Evolutionary conservation across 2,329 filamentous ascomycete species (phyloP), one percentile per base, ranked within the genome.

Genomic region (Chaetomiaceae sp.): DNA sequence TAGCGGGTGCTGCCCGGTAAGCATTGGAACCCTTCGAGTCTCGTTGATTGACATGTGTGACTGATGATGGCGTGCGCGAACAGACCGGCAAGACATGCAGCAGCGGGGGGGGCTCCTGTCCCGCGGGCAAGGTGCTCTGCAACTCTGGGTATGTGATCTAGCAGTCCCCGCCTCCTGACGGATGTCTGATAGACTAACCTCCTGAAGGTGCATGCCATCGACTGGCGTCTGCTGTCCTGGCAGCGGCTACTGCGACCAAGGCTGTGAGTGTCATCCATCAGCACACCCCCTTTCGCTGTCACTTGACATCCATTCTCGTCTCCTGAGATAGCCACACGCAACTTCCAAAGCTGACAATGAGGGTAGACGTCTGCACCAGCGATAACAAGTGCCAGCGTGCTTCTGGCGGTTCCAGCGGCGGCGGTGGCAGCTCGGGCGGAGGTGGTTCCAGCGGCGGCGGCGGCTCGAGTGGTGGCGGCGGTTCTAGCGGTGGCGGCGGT

Each of bases 241-340:
- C 1, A 51, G 54, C 15, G 55, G 55, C 14, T 65, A 62, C 49
- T 66, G 64, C 41, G 51, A 61, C 8, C 51, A 53, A n/a, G 62
- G 62, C 19, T 46, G 54, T 2, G 52, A 40, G 22, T 66, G 62
- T 33, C n/a, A 12, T n/a, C 27, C 45, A 2, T 33, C 24, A 14
- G 10, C 14, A 11, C 10, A 11, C 10, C 27, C 27, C 27, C 27
- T 9, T 29, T 29, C 10, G 14, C 27, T 14, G 27, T 29, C 4
- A 29, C 14, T 14, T 11, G 27, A 14, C 10, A 9, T 29, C 27
- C 27, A 29, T 29, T 5, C 27, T 29, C 27, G 27, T 14, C 10
- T 11, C 27, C 4, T 9, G 14, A 9, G 7, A 7, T 7, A 27
- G 27, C 10, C 10, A 29, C 27, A 9, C 27, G 27, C 10, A 5